Conservation (phyloP, 495 filamentous ascomycete species). For the Penicillium nucicola region DNA sequence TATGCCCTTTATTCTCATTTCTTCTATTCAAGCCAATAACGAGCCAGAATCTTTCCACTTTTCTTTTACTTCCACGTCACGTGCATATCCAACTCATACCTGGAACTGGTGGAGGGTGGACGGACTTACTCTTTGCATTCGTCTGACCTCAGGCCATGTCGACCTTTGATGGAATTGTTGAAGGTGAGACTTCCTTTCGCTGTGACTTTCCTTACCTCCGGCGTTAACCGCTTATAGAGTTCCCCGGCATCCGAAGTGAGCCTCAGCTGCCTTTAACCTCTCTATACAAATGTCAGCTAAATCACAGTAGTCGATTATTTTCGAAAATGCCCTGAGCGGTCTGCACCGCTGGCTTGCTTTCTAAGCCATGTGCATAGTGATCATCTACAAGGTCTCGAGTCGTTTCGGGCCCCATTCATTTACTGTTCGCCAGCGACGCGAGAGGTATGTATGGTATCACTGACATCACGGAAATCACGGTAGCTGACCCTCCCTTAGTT, state of each 20-base stretch:
- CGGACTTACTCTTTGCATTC: neutral
- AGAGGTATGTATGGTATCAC: slow-evolving; percentile 47
- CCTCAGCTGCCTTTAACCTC: neutral
- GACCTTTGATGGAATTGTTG: slow-evolving; percentile 72
- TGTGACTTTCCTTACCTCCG: neutral
- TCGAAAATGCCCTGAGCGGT: slow-evolving; percentile 50
- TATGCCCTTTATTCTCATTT: too few species aligned
- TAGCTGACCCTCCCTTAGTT: slow-evolving; percentile 33
- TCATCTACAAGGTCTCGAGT: slow-evolving; percentile 82
- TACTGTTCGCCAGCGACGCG: slow-evolving; percentile 86
- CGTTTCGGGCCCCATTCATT: slow-evolving; percentile 70
- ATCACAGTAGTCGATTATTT: slow-evolving; percentile 74
- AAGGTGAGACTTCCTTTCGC: slow-evolving; percentile 40
- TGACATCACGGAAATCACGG: neutral
- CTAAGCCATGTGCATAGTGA: slow-evolving; percentile 93
- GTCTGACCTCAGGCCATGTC: slow-evolving; percentile 53
- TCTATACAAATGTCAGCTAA: neutral
- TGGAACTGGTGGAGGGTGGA: too few species aligned
- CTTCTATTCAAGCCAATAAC: too few species aligned
- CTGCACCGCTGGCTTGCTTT: slow-evolving; percentile 78
- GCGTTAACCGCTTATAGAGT: slow-evolving; percentile 29
- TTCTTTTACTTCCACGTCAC: slow-evolving; percentile 1
- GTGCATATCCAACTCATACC: slow-evolving; percentile 3
- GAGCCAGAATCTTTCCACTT: too few species aligned
- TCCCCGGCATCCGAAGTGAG: slow-evolving; percentile 39